Percentiles rank a stretch among this genome's conserved stretches.
Evolutionary conservation across 345 rosid species (phyloP).

Genomic region (Brassica rapa): DNA sequence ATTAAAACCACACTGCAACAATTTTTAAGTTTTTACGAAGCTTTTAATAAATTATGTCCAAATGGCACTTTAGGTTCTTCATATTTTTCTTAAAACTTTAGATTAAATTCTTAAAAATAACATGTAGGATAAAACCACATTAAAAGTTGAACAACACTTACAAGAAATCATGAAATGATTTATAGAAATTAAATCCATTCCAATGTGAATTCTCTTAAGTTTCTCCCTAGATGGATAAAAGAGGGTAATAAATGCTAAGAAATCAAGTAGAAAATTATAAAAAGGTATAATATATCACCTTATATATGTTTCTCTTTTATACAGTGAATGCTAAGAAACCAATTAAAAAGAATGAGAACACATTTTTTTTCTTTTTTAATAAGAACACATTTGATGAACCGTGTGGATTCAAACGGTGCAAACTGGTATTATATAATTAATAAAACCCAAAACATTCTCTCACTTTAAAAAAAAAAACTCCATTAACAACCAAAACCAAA

Average conservation of each 20-base stretch:
- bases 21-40: no score
- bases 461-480: not conserved
- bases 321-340: not conserved
- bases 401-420: not conserved
- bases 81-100: not conserved
- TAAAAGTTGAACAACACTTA: no score
- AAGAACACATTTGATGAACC: not conserved
- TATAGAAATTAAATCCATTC: not conserved
- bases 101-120: no score
- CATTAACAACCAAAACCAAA: conserved; percentile 25
- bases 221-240: not conserved
- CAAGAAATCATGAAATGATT: not conserved
- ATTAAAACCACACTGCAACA: no score
- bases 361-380: no score
- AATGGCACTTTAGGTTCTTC: not conserved
- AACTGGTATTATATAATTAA: not conserved
- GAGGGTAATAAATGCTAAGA: not conserved
- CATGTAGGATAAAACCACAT: no score
- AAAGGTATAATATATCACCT: not conserved
- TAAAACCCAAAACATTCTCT: not conserved
- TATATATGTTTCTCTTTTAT: not conserved
- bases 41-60: no score
- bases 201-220: not conserved
- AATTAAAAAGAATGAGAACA: not conserved
- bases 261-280: not conserved